Percentiles rank a stretch among this genome's conserved stretches.
phyloP scores from a whole-genome alignment of 345 rosid genomes.

The Eucalyptus urophylla region DNA sequence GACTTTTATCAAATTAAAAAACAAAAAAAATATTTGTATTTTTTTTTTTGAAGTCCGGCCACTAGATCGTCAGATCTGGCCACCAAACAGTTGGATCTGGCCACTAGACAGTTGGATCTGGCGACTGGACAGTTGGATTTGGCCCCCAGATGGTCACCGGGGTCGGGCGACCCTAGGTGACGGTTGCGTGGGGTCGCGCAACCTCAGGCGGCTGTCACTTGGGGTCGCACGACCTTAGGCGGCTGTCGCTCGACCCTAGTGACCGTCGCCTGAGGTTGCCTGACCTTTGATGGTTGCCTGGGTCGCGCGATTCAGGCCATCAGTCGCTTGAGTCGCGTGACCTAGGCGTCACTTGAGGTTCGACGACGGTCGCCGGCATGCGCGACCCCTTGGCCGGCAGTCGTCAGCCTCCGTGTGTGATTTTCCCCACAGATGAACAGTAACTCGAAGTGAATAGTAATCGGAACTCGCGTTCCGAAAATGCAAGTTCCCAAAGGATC shows the following conservation, averaged over 20 bases:
- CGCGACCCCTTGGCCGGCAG: rapidly evolving
- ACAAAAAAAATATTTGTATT: too few species aligned
- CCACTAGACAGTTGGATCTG: rapidly evolving
- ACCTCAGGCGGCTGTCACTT: rapidly evolving
- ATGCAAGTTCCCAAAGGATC: too few species aligned
- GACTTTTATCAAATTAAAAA: too few species aligned
- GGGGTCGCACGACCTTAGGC: rapidly evolving
- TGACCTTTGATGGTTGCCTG: rapidly evolving
- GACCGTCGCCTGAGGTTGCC: too few species aligned
- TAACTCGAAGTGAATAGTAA: too few species aligned
- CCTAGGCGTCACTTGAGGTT: rapidly evolving
- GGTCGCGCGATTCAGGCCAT: too few species aligned
- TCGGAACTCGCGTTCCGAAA: rapidly evolving
- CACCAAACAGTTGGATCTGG: rapidly evolving
- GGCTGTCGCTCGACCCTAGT: rapidly evolving
- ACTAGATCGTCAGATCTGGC: rapidly evolving
- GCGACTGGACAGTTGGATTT: rapidly evolving
- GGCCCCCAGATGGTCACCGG: rapidly evolving
- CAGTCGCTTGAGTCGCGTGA: rapidly evolving
- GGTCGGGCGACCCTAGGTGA: rapidly evolving
- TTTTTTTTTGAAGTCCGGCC: too few species aligned
- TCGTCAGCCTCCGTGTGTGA: rapidly evolving
- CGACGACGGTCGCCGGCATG: rapidly evolving
- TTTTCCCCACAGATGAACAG: too few species aligned
- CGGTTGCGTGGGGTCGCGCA: rapidly evolving